Base-by-base conservation (phyloP, 257 asterid genomes). In the Penstemon davidsonii region DNA sequence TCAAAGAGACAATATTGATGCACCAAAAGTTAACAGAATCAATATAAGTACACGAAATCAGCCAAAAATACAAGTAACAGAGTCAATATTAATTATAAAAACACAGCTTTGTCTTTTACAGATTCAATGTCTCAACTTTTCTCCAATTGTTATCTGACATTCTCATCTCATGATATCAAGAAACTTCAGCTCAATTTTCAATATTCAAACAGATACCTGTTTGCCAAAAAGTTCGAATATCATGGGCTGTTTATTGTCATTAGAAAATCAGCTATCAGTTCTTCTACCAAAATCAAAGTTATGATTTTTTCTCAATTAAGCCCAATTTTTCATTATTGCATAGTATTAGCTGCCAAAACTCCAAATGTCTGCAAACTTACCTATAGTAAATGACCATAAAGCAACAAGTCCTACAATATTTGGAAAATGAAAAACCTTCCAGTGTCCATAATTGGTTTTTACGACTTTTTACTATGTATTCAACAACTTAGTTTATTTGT, bases 331-430 rank as follows among this genome's bases (percentile, higher is more conserved):
- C 66, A 42, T n/a, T 45, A 56, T 47, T 60, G 50, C 40, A 57
- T 60, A 58, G 12, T 9, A 60, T 42, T 42, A 54, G 0, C 18
- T 8, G 18, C 8, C n/a, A 49, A 19, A 64, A n/a, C 6, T 36
- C 60, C 66, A 67, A 67, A 60, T 36, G 40, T 67, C 62, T 3
- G 55, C 71, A 60, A n/a, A 64, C 60, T 72, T 44, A 8, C 72
- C 47, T 44, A 40, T 11, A 66, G 9, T 38, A 33, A 15, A 60
- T n/a, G 44, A 39, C 61, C 47, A 18, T 40, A 56, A 15, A 63
- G 58, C 64, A 42, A 44, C 37, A 62, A 50, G 64, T 57, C 8
- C 33, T 25, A 25, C 33, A 25, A 25, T 25, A 25, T 25, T 1
- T 25, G 33, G 33, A 25, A 25, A 25, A 25, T 25, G 2, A 25